Evolutionary conservation across 1,139 yeast species (phyloP).

Genomic region (Diutina siamensis): DNA sequence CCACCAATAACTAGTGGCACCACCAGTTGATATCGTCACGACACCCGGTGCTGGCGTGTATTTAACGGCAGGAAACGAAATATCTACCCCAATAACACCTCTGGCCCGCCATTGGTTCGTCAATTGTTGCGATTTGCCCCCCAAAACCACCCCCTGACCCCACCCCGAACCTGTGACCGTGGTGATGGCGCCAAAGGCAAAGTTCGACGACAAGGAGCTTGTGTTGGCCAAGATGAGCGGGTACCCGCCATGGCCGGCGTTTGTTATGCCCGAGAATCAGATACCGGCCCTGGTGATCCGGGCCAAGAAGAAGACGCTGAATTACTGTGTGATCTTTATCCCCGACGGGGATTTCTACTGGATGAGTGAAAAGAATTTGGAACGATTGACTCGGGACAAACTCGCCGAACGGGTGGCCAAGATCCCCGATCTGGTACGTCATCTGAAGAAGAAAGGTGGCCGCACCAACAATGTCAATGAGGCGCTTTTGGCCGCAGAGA

Average conservation of each 20-base stretch:
- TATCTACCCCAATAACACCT: too few relatives aligned
- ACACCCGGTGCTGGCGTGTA: too few relatives aligned
- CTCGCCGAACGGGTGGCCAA: conserved; percentile 19
- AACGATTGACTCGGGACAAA: conserved; percentile 11
- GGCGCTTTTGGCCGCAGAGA: conserved; percentile 30
- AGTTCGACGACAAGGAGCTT: conserved; percentile 25
- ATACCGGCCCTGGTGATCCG: conserved; percentile 28
- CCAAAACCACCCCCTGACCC: neutral
- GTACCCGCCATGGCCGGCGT: conserved; percentile 40
- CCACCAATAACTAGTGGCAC: too few relatives aligned
- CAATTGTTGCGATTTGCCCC: too few relatives aligned
- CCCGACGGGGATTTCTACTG: conserved; percentile 40
- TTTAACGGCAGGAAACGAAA: too few relatives aligned
- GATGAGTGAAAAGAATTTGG: conserved; percentile 31
- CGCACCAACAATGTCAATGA: conserved; percentile 25
- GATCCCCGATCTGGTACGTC: conserved; percentile 17
- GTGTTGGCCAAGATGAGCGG: conserved; percentile 39
- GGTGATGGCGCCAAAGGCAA: too few relatives aligned
- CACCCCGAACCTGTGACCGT: too few relatives aligned
- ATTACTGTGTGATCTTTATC: conserved; percentile 30
- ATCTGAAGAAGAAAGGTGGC: conserved; percentile 15
- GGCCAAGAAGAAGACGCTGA: conserved; percentile 24
- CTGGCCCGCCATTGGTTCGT: too few relatives aligned
- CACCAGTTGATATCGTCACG: too few relatives aligned
- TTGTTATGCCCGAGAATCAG: conserved; percentile 30